These are phyloP conservation scores for Eucommia ulmoides DNA, from an alignment of 257 asterid species.

Conservation along the genomic window DNA sequence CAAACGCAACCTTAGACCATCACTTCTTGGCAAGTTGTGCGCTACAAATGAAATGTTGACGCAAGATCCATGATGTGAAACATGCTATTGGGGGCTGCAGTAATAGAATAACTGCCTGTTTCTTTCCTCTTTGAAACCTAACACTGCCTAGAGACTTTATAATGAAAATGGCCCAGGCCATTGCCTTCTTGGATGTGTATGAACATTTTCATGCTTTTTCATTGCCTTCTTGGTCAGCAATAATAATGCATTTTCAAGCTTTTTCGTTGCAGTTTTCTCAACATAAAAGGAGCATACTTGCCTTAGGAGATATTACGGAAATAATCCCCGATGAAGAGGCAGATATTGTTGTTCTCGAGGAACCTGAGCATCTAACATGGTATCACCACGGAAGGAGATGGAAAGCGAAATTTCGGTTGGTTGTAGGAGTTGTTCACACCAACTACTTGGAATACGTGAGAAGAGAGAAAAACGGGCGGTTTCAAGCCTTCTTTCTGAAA, in stretches of 20 bases:
- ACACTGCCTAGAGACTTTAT: too few relatives aligned
- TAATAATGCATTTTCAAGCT: background rate
- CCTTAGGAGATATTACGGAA: slow-evolving; percentile 4
- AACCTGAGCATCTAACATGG: slow-evolving; percentile 8
- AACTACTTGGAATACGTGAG: slow-evolving; percentile 6
- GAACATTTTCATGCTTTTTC: too few relatives aligned
- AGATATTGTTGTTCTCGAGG: slow-evolving; percentile 4
- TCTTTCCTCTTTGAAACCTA: too few relatives aligned
- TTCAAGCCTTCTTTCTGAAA: slow-evolving; percentile 6
- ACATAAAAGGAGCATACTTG: slow-evolving; percentile 2
- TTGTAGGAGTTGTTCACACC: slow-evolving; percentile 8
- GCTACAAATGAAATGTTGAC: too few relatives aligned
- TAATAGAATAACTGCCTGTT: too few relatives aligned
- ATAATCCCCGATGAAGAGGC: slow-evolving; percentile 1
- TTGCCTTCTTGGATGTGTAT: too few relatives aligned
- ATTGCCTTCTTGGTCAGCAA: too few relatives aligned
- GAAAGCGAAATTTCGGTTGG: slow-evolving; percentile 2
- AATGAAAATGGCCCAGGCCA: too few relatives aligned
- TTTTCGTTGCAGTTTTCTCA: slow-evolving; percentile 4
- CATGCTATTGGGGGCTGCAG: too few relatives aligned
- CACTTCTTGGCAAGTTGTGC: too few relatives aligned
- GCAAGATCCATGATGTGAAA: too few relatives aligned
- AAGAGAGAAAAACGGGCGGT: slow-evolving; percentile 3
- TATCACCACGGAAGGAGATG: slow-evolving; percentile 9
- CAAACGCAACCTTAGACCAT: too few relatives aligned